Evolutionary conservation across 108 stramenopile species (phyloP), one percentile per base, ranked within the genome.

Genomic region (Phaeodactylum tricornutum): DNA sequence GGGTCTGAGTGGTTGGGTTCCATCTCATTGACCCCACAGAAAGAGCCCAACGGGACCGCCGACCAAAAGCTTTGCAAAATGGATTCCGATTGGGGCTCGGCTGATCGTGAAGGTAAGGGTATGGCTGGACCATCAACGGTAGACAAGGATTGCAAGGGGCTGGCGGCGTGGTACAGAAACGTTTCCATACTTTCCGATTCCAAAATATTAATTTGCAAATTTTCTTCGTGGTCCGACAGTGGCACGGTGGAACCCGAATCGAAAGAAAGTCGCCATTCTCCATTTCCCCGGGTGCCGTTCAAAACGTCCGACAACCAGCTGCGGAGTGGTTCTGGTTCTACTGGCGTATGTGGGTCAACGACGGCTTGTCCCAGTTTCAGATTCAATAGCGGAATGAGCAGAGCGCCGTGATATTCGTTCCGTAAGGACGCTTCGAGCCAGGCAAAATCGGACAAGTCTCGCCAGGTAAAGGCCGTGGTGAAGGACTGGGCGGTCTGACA

Each of bases 281-380:
- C 87, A 41, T 89, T 66, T 17, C 87, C 87, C 51, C 87, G 60
- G 17, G 83, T 60, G 1, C 78, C 77, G 62, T 89, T 84, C 31
- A 89, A 54, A 12, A 80, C 68, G 62, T 89, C 83, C 24, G 64
- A 70, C 26, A 89, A 57, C 87, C 87, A 89, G 48, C 67, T 58
- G 9, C 58, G 22, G n/a, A 89, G 56, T 8, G 69, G 27, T 37
- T 46, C 41, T 0, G 75, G 47, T 57, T 84, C 73, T 0, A 79
- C 61, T 50, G 56, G 56, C 14, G 45, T 46, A 14, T 22, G 4
- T 12, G 21, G n/a, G 5, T 5, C 57, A 33, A 57, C 46, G 47
- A 63, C 45, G 19, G 61, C 49, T 16, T 72, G 50, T 38, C 62
- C 77, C 31, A 85, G 47, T 9, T 67, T 56, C n/a, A 81, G 61